Percentiles rank a stretch among this genome's conserved stretches.
Conservation (phyloP, 2,329 filamentous ascomycete species). For the Metarhizium humberi region DNA sequence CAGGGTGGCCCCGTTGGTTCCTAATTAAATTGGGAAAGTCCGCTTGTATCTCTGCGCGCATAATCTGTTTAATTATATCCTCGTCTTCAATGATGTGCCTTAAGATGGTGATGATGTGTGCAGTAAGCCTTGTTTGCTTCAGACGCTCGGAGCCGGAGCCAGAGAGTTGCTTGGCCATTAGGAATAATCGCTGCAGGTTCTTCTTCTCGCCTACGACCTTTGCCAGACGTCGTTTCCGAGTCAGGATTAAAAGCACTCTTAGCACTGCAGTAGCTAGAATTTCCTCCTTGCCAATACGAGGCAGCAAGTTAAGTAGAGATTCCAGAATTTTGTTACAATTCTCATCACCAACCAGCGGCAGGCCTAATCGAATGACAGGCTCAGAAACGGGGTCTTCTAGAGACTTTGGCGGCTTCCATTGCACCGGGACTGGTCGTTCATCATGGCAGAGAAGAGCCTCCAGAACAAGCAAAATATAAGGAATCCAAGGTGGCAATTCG, state of each 20-base stretch:
- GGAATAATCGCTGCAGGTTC: constrained; percentile 81
- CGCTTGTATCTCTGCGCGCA: constrained; percentile 79
- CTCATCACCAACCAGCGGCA: constrained; percentile 43
- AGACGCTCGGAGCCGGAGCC: constrained; percentile 69
- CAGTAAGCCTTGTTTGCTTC: constrained; percentile 39
- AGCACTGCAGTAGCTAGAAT: constrained; percentile 73
- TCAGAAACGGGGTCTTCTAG: constrained; percentile 40
- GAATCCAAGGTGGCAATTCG: constrained; percentile 85
- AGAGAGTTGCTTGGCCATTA: constrained; percentile 90
- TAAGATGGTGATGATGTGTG: constrained; percentile 73
- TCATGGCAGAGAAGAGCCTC: constrained; percentile 89
- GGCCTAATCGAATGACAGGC: constrained; percentile 52
- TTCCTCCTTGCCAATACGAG: constrained; percentile 80
- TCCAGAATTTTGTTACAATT: constrained; percentile 66
- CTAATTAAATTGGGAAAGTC: constrained; percentile 54
- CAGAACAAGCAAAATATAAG: constrained; percentile 79
- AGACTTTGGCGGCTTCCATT: constrained; percentile 53
- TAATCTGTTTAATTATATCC: constrained; percentile 79
- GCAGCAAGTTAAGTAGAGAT: constrained; percentile 72
- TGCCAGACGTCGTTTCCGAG: constrained; percentile 67
- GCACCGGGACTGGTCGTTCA: constrained; percentile 64
- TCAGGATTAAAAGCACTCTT: constrained; percentile 79
- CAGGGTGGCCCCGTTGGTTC: constrained; percentile 44
- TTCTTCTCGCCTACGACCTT: constrained; percentile 73
- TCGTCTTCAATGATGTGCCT: constrained; percentile 94